Conservation (phyloP, 805 yeast genomes). For the Spathaspora arborariae region DNA sequence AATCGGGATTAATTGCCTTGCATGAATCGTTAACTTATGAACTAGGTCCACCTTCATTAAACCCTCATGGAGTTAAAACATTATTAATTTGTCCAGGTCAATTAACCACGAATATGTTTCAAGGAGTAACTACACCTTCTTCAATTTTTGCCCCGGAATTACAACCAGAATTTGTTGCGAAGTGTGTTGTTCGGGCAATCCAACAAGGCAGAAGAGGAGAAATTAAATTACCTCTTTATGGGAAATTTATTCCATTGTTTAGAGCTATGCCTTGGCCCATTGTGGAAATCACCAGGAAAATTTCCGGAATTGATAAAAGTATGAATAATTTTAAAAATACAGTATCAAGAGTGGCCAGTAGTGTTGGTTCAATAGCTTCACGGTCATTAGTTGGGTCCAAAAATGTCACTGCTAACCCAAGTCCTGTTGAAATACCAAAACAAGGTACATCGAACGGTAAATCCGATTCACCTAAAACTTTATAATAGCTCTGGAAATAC, state of each 20-base stretch:
- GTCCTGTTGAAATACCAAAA: neutral
- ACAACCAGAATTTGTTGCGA: conserved; percentile 65
- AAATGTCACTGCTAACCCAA: neutral
- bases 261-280: conserved; percentile 73
- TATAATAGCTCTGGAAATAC: too few relatives aligned
- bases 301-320: conserved; percentile 66
- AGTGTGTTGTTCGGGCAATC: conserved; percentile 50
- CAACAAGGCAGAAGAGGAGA: conserved; percentile 63
- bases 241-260: conserved; percentile 66
- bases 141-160: conserved; percentile 77
- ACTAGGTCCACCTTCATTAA: conserved; percentile 49
- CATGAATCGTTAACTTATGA: conserved; percentile 80
- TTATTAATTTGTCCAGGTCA: conserved; percentile 87
- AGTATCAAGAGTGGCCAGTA: conserved; percentile 11
- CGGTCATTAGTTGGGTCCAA: neutral
- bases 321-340: conserved; percentile 26
- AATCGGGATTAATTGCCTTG: conserved; percentile 78
- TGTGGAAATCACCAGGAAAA: conserved; percentile 47
- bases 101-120: conserved; percentile 69
- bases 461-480: too few relatives aligned
- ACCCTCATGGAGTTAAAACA: conserved; percentile 57
- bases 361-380: conserved; percentile 9
- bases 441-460: too few relatives aligned
- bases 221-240: conserved; percentile 72
- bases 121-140: conserved; percentile 71